Conservation (phyloP, 306 rosid genomes). For the Argentina anserina region DNA sequence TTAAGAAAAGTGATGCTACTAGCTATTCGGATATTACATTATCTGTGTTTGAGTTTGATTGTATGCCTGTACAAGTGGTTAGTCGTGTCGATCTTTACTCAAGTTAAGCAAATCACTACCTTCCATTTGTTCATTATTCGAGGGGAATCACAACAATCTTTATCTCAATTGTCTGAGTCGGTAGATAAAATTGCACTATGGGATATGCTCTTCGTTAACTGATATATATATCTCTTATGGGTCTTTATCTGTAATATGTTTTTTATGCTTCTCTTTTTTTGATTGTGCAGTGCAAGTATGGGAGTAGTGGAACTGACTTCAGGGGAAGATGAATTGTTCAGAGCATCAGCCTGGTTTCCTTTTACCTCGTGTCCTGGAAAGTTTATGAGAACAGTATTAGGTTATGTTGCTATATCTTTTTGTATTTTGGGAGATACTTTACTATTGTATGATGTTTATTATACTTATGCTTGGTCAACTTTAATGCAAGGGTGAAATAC, state of each 20-base stretch:
- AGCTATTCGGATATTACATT: not conserved
- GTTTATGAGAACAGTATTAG: slow-evolving; percentile 6
- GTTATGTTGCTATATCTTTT: slow-evolving; percentile 3
- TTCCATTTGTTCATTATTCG: not conserved
- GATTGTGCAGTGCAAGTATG: not conserved
- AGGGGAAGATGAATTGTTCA: not conserved
- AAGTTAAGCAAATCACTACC: not conserved
- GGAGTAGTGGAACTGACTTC: not conserved
- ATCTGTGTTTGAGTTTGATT: not conserved
- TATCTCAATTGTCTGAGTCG: not conserved
- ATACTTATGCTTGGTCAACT: not conserved
- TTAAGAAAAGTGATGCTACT: not conserved
- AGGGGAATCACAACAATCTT: not conserved
- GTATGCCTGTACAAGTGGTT: not conserved
- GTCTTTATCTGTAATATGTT: not conserved
- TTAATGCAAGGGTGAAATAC: not conserved
- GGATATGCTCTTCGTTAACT: not conserved
- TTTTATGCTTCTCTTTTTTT: not conserved
- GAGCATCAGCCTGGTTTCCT: not conserved
- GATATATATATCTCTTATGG: not conserved
- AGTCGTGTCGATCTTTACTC: not conserved
- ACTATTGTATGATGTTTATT: not conserved
- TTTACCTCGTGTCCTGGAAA: not conserved
- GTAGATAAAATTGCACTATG: not conserved
- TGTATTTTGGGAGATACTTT: not conserved